phyloP scores from a whole-genome alignment of 1,284 basidiomycete genomes.

The Rhizopogon parksii region DNA sequence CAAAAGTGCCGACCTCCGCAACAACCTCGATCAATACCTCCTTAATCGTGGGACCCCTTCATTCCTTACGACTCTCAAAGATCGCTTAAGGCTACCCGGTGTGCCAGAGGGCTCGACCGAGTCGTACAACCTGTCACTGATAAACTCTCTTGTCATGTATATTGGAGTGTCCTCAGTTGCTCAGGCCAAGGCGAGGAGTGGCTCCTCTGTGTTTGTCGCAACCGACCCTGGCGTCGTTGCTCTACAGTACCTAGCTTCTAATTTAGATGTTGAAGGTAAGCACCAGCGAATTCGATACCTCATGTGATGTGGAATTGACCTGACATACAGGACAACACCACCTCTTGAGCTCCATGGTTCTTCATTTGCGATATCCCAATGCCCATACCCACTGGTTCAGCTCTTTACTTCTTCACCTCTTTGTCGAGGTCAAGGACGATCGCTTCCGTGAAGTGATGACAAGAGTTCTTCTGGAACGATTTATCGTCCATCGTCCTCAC shows the following conservation, averaged over 20 bases:
- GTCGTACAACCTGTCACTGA: slow-evolving; percentile 80
- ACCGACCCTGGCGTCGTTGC: slow-evolving; percentile 79
- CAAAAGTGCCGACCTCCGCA: slow-evolving; percentile 71
- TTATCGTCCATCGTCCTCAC: slow-evolving; percentile 91
- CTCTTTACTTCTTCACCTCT: slow-evolving; percentile 81
- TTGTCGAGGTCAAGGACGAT: slow-evolving; percentile 68
- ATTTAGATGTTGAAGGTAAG: slow-evolving; percentile 87
- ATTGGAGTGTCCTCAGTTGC: slow-evolving; percentile 86
- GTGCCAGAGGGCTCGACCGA: slow-evolving; percentile 49
- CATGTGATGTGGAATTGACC: slow-evolving; percentile 10
- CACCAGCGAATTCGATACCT: background rate
- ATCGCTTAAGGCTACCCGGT: slow-evolving; percentile 58
- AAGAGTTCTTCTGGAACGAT: slow-evolving; percentile 86
- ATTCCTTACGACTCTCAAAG: slow-evolving; percentile 78
- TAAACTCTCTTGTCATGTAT: slow-evolving; percentile 94
- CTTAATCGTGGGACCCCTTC: slow-evolving; percentile 59
- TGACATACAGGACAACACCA: slow-evolving; percentile 76
- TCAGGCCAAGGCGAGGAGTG: slow-evolving; percentile 75
- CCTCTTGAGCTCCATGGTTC: slow-evolving; percentile 81
- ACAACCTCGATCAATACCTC: slow-evolving; percentile 78
- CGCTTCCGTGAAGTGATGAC: slow-evolving; percentile 87
- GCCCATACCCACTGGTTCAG: slow-evolving; percentile 98
- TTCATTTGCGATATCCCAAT: slow-evolving; percentile 93
- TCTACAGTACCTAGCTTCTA: slow-evolving; percentile 74
- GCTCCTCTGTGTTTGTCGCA: slow-evolving; percentile 71